Evolutionary conservation across 306 rosid species (phyloP), one percentile per base, ranked within the genome.

Genomic region (Parietaria judaica): DNA sequence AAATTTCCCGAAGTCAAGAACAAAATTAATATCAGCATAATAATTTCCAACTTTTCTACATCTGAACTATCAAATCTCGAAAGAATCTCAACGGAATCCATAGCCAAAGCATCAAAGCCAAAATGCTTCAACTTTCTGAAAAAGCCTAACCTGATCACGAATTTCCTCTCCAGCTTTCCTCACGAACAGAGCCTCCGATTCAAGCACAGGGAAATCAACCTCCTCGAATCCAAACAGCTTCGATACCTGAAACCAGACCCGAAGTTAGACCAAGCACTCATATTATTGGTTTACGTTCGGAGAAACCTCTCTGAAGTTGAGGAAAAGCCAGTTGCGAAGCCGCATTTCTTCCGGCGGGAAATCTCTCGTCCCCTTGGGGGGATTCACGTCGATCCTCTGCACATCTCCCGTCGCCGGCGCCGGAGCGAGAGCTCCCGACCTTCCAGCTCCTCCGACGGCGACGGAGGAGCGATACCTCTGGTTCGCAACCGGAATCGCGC

Each of bases 81-180:
- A 23, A 23, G 31, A 23, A 23, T 23, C 31, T 23, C 31, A 0
- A 23, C 31, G 31, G 31, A 23, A 23, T 15, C 7, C 37, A 34
- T 4, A 52, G 16, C 5, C 23, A n/a, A n/a, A n/a, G n/a, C n/a
- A n/a, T n/a, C n/a, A n/a, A n/a, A n/a, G n/a, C n/a, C 36, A 23
- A 56, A 7, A 2, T 12, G 15, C 31, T 58, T 37, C 23, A 38
- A 36, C 23, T 36, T 11, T 3, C 2, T 14, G 66, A 62, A 52
- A 6, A 48, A 54, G 47, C 64, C 60, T n/a, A 60, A 88, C 99
- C 90, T 92, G 96, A 60, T 92, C 99, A 71, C 85, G 81, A 73
- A 92, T 92, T 75, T 88, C 98, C 79, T 92, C 99, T 38, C 99
- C 95, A 0, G 99, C 95, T 78, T 92, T 92, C 73, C 99, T 80